Evolutionary conservation across 805 yeast species (phyloP), one percentile per base, ranked within the genome.

Genomic region (Candida pseudofarinosa): DNA sequence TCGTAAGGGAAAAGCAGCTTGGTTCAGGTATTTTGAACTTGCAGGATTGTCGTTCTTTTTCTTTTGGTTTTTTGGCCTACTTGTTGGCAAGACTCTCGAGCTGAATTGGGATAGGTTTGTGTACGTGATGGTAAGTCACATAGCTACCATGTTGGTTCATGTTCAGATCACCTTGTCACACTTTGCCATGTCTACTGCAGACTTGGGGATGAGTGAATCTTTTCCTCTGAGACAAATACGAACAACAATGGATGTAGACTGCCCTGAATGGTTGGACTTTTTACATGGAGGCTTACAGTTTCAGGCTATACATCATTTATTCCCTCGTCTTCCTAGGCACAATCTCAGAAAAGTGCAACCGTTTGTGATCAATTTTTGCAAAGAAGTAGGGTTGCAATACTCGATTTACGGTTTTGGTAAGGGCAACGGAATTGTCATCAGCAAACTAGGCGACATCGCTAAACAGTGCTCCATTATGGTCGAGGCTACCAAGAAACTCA

Each of bases 231-330:
- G 93, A 49, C 96, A 88, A 63, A 58, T 88, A 2, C 74, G 97
- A 53, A 89, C 97, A 1, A 88, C 96, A 2, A 89, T 88, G 96
- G 97, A 88, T 59, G 96, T 88, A 28, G 91, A 85, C 53, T 88
- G 97, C 67, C 96, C 97, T 2, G 83, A 78, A 48, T 88, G 96
- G 96, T 72, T 88, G 38, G 97, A 88, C 60, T 89, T 80, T 54
- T 72, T 88, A 56, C 97, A 88, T 56, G 97, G 97, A 6, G 97
- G 97, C 0, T 73, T 88, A 42, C 97, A 88, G 62, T 88, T 87
- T 68, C 97, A 88, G 59, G 93, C 90, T 0, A 79, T 88, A 40
- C 97, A 88, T 60, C 97, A 88, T 59, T 69, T 89, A 52, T 88
- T 88, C 61, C 97, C 97, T 20, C 71, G 97, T 45, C 60, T 88